Evolutionary conservation across 257 asterid species (phyloP).

Genomic region (Solanum etuberosum): DNA sequence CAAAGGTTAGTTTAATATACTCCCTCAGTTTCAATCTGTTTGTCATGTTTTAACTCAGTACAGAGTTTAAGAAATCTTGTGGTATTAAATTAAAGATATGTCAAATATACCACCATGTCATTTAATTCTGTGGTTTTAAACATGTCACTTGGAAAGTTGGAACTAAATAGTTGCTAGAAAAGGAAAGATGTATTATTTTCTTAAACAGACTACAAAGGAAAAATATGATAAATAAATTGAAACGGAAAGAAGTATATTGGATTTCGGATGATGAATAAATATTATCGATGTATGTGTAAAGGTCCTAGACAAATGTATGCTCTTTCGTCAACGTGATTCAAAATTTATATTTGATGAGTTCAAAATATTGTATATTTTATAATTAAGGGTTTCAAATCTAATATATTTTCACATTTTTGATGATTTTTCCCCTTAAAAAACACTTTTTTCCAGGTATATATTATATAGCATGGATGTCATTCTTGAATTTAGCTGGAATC

Average conservation of each 20-base stretch:
- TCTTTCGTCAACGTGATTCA: neutral
- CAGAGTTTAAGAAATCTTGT: too few relatives aligned
- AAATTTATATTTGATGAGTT: neutral
- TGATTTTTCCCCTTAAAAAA: neutral
- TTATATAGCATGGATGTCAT: neutral
- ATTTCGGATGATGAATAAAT: neutral
- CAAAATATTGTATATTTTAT: neutral
- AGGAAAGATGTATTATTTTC: too few relatives aligned
- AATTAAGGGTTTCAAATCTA: neutral
- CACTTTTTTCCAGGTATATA: neutral
- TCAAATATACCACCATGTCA: neutral
- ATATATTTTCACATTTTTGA: neutral
- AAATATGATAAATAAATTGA: neutral
- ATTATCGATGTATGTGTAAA: neutral
- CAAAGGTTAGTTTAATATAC: neutral
- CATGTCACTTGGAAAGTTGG: too few relatives aligned
- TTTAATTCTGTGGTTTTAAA: too few relatives aligned
- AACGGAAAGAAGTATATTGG: neutral
- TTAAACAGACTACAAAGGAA: neutral
- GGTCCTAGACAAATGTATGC: neutral
- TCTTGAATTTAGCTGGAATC: neutral
- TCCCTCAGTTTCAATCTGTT: too few relatives aligned
- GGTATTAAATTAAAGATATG: too few relatives aligned
- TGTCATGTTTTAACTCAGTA: neutral
- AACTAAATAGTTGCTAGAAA: too few relatives aligned